Evolutionary conservation across 2,329 filamentous ascomycete genomes (phyloP).

Genomic region (Metarhizium humberi): DNA sequence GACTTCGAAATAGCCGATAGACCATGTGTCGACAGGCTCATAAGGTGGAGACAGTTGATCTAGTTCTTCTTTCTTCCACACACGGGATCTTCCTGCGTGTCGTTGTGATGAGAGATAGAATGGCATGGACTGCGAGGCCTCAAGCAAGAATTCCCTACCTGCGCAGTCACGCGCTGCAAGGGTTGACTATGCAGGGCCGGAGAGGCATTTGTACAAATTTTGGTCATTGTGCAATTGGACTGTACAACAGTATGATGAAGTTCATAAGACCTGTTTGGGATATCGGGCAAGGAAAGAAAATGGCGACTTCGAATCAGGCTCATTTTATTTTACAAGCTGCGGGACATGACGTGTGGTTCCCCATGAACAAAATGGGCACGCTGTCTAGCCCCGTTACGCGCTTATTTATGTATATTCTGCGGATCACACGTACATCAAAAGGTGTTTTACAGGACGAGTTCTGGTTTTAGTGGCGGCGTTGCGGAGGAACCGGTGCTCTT

Average conservation of each 20-base stretch:
- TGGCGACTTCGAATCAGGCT: not conserved
- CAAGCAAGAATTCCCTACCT: not conserved
- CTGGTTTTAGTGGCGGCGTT: constrained; percentile 18
- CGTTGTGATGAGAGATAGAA: not conserved
- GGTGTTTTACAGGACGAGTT: constrained; percentile 27
- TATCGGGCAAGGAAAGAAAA: not conserved
- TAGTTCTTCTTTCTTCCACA: too few species aligned
- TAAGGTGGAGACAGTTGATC: not conserved
- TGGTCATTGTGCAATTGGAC: constrained; percentile 10
- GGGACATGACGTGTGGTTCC: not conserved
- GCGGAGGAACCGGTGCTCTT: constrained; percentile 12
- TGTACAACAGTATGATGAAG: constrained; percentile 20
- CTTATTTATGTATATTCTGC: constrained; percentile 30
- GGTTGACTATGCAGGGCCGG: not conserved
- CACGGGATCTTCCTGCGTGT: too few species aligned
- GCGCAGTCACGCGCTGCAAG: not conserved
- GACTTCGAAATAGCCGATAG: too few species aligned
- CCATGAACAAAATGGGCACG: constrained; percentile 1
- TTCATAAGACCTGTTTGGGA: constrained; percentile 8
- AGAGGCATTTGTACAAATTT: not conserved
- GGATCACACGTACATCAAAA: constrained; percentile 38
- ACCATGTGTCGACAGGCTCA: too few species aligned
- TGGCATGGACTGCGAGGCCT: not conserved
- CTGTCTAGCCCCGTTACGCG: not conserved
- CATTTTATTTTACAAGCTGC: not conserved